A percentile compares a stretch with the other conserved stretches of the same genome.
These are phyloP conservation scores for Brassica rapa DNA, from an alignment of 345 rosid species.

Conservation along the genomic window DNA sequence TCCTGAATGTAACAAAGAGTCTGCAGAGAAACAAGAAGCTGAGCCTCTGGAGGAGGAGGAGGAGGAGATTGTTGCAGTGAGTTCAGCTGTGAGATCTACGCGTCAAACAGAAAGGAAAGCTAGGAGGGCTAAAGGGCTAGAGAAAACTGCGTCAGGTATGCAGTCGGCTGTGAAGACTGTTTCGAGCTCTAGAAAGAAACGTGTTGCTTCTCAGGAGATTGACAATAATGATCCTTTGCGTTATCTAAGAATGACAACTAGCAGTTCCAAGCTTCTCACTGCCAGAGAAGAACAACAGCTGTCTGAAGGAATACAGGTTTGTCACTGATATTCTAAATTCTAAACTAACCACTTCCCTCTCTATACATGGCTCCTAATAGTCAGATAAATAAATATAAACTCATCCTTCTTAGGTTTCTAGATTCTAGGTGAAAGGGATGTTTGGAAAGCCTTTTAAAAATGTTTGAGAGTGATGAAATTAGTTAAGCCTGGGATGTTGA, in stretches of 20 bases:
- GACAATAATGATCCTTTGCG: slow-evolving; percentile 84
- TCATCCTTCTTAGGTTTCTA: neutral
- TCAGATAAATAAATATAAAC: neutral
- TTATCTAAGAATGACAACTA: slow-evolving; percentile 68
- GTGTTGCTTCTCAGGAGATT: slow-evolving; percentile 53
- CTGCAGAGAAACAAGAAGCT: slow-evolving; percentile 58
- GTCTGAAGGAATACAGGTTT: slow-evolving; percentile 94
- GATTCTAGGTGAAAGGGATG: neutral
- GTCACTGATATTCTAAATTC: slow-evolving; percentile 14
- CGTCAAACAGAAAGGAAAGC: slow-evolving; percentile 82
- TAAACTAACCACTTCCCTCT: neutral
- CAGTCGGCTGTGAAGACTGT: slow-evolving; percentile 55
- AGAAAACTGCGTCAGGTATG: slow-evolving; percentile 61
- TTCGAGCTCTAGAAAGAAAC: slow-evolving; percentile 62
- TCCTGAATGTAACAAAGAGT: slow-evolving; percentile 40
- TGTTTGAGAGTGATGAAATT: neutral
- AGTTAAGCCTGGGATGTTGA: too few species aligned
- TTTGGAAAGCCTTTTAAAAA: neutral
- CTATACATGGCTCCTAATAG: neutral
- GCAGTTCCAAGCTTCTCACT: slow-evolving; percentile 76
- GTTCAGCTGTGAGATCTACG: slow-evolving; percentile 67
- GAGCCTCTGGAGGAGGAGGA: slow-evolving; percentile 51
- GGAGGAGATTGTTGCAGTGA: slow-evolving; percentile 56
- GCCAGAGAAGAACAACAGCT: slow-evolving; percentile 73
- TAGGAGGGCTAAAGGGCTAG: slow-evolving; percentile 67